These are phyloP conservation scores for Botrytis porri DNA, from an alignment of 2,329 filamentous ascomycete genomes.

Conservation along the genomic window DNA sequence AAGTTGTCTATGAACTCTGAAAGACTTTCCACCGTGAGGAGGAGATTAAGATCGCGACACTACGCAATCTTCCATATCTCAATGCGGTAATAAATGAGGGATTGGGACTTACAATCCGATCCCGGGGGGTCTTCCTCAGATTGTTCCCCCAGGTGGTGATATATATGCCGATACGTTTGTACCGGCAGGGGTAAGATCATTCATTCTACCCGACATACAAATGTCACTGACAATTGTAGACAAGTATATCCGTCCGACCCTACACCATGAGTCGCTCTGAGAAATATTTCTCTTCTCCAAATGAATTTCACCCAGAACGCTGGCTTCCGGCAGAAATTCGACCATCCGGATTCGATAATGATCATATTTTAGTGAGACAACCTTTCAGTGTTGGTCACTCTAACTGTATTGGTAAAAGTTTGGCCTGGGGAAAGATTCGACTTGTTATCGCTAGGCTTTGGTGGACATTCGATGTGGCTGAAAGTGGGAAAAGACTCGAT, in stretches of 20 bases:
- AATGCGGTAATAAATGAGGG: constrained; percentile 27
- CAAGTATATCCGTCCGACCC: neutral
- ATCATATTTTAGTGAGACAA: neutral
- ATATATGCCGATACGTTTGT: neutral
- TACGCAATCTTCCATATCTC: constrained; percentile 14
- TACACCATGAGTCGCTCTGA: neutral
- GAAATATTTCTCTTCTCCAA: neutral
- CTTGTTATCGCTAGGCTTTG: neutral
- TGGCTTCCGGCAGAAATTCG: constrained; percentile 17
- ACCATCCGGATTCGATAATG: neutral
- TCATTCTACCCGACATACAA: neutral
- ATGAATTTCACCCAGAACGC: constrained; percentile 38
- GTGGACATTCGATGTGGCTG: neutral
- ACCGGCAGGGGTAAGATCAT: neutral
- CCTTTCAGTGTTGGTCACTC: neutral
- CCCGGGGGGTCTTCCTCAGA: constrained; percentile 33
- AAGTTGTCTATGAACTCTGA: neutral
- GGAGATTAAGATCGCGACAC: neutral
- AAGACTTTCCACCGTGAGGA: neutral
- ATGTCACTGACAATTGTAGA: neutral
- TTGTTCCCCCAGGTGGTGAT: constrained; percentile 34
- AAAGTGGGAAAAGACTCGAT: neutral
- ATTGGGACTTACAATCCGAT: constrained; percentile 24
- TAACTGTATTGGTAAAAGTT: neutral
- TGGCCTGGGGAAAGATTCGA: neutral